Base-by-base conservation (phyloP, 202 grass and related monocot genomes). In the Panicum hallii region DNA sequence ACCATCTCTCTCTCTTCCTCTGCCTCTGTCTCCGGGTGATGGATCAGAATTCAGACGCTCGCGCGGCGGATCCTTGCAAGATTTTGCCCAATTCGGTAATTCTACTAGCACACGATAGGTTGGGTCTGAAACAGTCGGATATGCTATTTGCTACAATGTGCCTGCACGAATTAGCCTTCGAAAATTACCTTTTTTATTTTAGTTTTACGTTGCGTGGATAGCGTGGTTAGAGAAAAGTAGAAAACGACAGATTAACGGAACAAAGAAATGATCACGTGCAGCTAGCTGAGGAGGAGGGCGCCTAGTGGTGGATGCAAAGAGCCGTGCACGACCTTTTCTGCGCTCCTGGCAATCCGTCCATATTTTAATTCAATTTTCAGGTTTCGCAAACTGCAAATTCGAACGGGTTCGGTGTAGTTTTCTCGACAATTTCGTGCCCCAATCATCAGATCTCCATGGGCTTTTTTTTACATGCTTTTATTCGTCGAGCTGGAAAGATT, bases 201-300 rank as follows among this genome's bases (percentile, higher is more conserved):
- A 55, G 20, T 45, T 75, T 62, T 0, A 9, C 5, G 14, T 32
- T 8, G 30, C 70, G 11, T 30, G n/a, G 69, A 28, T 44, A 46
- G 22, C 5, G 19, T 70, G 62, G 63, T 36, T 68, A 14, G 44
- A 54, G 16, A 8, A 66, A 66, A 40, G 28, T 66, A 68, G 77
- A 81, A 63, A 74, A 74, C 77, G 76, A 75, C 69, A 19, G 40
- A 45, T 61, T 48, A 89, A 85, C 43, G 71, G 43, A 86, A 41
- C 41, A 67, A 60, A 81, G 49, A 79, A 84, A 61, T 9, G 46
- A 64, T 82, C 83, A 82, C 88, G 88, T 82, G 83, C 36, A 23
- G 75, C 20, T 28, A 19, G 66, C 52, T 60, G 2, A 10, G 10
- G 5, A 13, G 9, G 44, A 50, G 34, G 34, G 26, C 53, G 58